phyloP scores from a whole-genome alignment of 2,329 filamentous ascomycete genomes.

The Aureobasidium sp. region DNA sequence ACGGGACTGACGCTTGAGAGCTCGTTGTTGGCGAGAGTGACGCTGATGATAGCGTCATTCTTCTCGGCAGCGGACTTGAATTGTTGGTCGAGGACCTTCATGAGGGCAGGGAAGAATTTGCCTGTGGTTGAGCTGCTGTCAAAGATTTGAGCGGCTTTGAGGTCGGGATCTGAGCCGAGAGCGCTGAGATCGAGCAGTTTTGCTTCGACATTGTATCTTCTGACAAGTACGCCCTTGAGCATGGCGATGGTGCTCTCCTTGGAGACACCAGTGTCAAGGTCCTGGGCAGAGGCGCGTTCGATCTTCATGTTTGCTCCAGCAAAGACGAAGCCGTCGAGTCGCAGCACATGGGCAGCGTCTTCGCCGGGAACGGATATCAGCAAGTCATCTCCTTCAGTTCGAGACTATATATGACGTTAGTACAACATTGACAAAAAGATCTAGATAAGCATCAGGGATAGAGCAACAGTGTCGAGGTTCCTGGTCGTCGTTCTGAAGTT shows the following conservation, averaged over 20 bases:
- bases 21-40: slow-evolving; percentile 74
- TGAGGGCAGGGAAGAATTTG: slow-evolving; percentile 88
- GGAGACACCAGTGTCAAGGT: slow-evolving; percentile 12
- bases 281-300: slow-evolving; percentile 24
- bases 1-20: slow-evolving; percentile 67
- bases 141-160: slow-evolving; percentile 71
- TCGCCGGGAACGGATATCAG: slow-evolving; percentile 32
- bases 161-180: slow-evolving; percentile 63
- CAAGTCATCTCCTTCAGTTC: slow-evolving; percentile 31
- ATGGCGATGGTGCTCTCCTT: slow-evolving; percentile 54
- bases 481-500: slow-evolving; percentile 28
- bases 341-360: slow-evolving; percentile 30
- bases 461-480: slow-evolving; percentile 17
- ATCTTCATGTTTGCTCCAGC: slow-evolving; percentile 34
- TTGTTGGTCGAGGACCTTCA: slow-evolving; percentile 73
- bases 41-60: slow-evolving; percentile 69
- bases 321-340: slow-evolving; percentile 37
- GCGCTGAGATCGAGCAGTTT: slow-evolving; percentile 81
- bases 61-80: slow-evolving; percentile 69
- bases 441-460: slow-evolving; percentile 15
- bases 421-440: slow-evolving; percentile 16
- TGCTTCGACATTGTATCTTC: slow-evolving; percentile 62
- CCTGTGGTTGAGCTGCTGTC: slow-evolving; percentile 61
- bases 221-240: slow-evolving; percentile 63
- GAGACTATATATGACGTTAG: slow-evolving; percentile 26